Conservation (phyloP, 2,329 filamentous ascomycete species). For the Ceratocystis colombiana region DNA sequence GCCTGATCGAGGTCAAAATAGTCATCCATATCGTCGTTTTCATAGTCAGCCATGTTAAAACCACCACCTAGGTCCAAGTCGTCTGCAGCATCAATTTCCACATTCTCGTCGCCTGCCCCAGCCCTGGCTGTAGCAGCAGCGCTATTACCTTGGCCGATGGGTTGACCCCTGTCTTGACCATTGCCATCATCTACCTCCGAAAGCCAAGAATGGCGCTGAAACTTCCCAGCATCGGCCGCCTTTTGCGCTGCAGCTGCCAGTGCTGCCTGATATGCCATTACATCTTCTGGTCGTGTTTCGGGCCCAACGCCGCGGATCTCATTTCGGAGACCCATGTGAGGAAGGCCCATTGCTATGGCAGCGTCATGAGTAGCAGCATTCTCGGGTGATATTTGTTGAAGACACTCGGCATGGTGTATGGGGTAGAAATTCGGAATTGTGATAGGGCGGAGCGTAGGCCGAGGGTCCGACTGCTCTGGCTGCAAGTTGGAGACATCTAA, state of each 20-base stretch:
- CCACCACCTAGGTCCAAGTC: slow-evolving; percentile 40
- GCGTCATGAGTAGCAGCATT: slow-evolving; percentile 3
- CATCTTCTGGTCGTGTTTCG: slow-evolving; percentile 28
- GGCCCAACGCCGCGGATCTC: slow-evolving; percentile 23
- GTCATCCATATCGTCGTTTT: slow-evolving; percentile 41
- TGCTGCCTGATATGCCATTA: slow-evolving; percentile 69
- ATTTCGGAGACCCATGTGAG: background rate
- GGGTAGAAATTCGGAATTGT: slow-evolving; percentile 21
- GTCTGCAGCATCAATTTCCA: slow-evolving; percentile 23
- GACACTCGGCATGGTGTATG: slow-evolving; percentile 17
- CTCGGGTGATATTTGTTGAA: background rate
- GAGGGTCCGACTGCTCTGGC: background rate
- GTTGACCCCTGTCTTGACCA: slow-evolving; percentile 18
- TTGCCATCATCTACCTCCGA: slow-evolving; percentile 26
- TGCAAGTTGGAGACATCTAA: background rate
- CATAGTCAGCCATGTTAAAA: slow-evolving; percentile 37
- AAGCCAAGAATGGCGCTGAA: slow-evolving; percentile 50
- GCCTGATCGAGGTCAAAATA: slow-evolving; percentile 61
- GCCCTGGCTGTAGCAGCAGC: slow-evolving; percentile 15
- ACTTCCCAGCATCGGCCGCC: slow-evolving; percentile 66
- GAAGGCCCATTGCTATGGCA: background rate
- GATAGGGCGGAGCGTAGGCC: slow-evolving; percentile 10
- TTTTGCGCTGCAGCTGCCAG: slow-evolving; percentile 70
- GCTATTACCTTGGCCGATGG: too few relatives aligned
- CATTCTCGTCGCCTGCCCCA: slow-evolving; percentile 2